Evolutionary conservation across 176 grass and related monocot genomes (phyloP).

Genomic region (Lolium perenne): DNA sequence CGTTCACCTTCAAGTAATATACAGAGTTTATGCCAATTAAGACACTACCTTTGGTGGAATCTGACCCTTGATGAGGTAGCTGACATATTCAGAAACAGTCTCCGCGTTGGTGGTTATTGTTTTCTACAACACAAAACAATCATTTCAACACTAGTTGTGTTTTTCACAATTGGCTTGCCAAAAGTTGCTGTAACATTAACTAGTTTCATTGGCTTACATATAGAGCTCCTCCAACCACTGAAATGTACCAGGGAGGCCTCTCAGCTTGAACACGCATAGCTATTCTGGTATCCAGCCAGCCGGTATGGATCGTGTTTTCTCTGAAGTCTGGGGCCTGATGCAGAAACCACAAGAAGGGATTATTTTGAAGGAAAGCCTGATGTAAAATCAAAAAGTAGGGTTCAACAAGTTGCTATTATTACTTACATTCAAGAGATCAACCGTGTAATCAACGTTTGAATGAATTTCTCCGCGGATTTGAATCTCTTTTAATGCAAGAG

Average conservation of each 20-base stretch:
- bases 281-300: conserved; percentile 96
- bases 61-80: conserved; percentile 93
- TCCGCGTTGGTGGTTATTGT: conserved; percentile 72
- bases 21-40: conserved; percentile 38
- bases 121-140: conserved; percentile 74
- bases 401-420: conserved; percentile 30
- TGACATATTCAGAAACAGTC: conserved; percentile 82
- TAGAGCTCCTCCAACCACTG: conserved; percentile 89
- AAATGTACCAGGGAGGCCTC: conserved; percentile 96
- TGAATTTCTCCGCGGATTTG: conserved; percentile 98
- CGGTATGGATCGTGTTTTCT: conserved; percentile 97
- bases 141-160: conserved; percentile 17
- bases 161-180: conserved; percentile 21
- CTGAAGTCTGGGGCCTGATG: conserved; percentile 80
- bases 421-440: conserved; percentile 96
- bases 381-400: conserved; percentile 13
- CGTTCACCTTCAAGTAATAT: conserved; percentile 36
- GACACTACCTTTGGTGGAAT: conserved; percentile 93
- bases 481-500: conserved; percentile 94
- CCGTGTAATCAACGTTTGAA: conserved; percentile 98
- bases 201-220: conserved; percentile 69
- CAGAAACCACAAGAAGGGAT: neutral
- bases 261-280: conserved; percentile 96
- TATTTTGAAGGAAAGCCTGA: conserved; percentile 25
- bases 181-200: neutral